Base-by-base conservation (phyloP, 495 filamentous ascomycete genomes). In the Penicillium fimorum region DNA sequence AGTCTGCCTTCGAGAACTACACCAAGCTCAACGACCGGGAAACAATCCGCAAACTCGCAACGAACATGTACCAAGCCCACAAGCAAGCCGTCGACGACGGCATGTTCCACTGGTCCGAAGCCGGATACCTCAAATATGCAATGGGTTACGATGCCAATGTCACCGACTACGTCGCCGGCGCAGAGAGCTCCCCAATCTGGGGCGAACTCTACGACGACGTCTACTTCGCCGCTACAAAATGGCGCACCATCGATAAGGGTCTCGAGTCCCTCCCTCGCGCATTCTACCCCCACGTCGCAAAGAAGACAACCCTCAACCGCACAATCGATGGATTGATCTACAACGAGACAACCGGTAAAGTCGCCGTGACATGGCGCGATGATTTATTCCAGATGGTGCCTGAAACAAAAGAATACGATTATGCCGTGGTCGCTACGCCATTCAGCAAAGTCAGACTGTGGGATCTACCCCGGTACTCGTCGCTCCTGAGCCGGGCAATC, bases 211-310 rank as follows among this genome's bases (percentile, higher is more conserved):
- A 50, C 59, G 68, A 60, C 24, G 61, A 61, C 4, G 72, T 80
- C 15, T 88, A 88, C 59, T 89, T 89, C 64, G 60, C 62, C 6
- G 83, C 84, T 0, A 79, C 80, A 0, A 68, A 72, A 4, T 88
- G 82, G 81, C 73, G 67, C 32, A 89, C 87, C 4, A 89, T 89
- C 56, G 82, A 89, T 57, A 81, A 85, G 53, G 80, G 81, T 15
- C 69, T 89, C 0, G 80, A 79, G 55, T 78, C 78, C 1, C 76
- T 89, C 4, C 84, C 86, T 0, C 62, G 74, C 1, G 81, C 87
- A 8, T 87, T 89, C 72, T 75, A 76, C 33, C 87, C 86, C 0
- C 73, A 80, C 18, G 76, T 89, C 24, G 66, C 72, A 24, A 70
- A 82, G 12, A 76, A 75, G 22, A 81, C 81, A 1, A 80, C 75